Conservation (phyloP, 1,284 basidiomycete species). For the Inonotus hispidus region DNA sequence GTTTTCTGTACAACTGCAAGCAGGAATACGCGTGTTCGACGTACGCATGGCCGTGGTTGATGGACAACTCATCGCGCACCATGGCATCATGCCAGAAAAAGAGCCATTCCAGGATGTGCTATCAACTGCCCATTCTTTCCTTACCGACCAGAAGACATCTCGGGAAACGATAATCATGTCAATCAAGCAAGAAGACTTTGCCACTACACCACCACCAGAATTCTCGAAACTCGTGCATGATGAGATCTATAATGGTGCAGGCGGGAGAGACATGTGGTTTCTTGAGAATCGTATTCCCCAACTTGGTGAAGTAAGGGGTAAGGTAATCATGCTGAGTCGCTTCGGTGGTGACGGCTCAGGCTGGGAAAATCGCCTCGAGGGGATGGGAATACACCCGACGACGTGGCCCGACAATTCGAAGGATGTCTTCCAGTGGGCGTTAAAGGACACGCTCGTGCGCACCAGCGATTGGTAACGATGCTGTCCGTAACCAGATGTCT, state of each 20-base stretch:
- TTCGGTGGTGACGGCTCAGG: constrained; percentile 64
- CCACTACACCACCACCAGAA: constrained; percentile 34
- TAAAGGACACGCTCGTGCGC: constrained; percentile 59
- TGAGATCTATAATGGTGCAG: constrained; percentile 52
- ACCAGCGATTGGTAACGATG: constrained; percentile 72
- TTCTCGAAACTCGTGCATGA: constrained; percentile 67
- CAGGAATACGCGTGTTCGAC: constrained; percentile 77
- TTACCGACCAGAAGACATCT: constrained; percentile 48
- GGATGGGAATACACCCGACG: constrained; percentile 76
- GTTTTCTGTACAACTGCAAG: constrained; percentile 52
- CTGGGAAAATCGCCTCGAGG: constrained; percentile 62
- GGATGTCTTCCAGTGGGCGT: constrained; percentile 70
- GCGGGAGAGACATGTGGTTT: constrained; percentile 69
- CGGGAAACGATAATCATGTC: constrained; percentile 78
- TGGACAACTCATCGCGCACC: constrained; percentile 66
- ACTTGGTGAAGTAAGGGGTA: constrained; percentile 79
- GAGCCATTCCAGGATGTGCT: constrained; percentile 64
- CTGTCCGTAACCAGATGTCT: neutral
- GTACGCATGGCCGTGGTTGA: constrained; percentile 70
- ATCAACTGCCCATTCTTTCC: constrained; percentile 54
- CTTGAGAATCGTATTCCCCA: constrained; percentile 71
- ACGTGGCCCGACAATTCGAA: constrained; percentile 75
- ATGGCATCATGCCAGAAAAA: constrained; percentile 69
- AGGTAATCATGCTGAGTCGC: constrained; percentile 76
- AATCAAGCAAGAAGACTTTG: constrained; percentile 79